A percentile compares a stretch with the other conserved stretches of the same genome.
These are phyloP conservation scores for Myochromella boudieri DNA, from an alignment of 768 basidiomycete species.

Conservation along the genomic window DNA sequence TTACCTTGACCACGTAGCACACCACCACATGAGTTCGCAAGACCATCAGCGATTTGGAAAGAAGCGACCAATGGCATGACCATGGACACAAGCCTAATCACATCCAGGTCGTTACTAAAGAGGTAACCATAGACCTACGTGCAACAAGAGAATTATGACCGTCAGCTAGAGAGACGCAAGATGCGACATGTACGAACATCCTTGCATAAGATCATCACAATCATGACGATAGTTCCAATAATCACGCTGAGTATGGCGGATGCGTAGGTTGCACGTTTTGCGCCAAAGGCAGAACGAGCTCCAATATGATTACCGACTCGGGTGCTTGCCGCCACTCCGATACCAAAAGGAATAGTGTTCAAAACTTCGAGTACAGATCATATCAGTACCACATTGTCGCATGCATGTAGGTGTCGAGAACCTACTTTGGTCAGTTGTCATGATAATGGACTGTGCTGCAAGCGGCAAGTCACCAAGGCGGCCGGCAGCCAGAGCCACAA, in stretches of 20 bases:
- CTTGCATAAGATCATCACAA: constrained; percentile 52
- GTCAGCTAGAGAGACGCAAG: background rate
- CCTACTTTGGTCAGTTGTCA: constrained; percentile 77
- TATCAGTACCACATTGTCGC: background rate
- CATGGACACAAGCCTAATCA: constrained; percentile 56
- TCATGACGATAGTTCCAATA: constrained; percentile 59
- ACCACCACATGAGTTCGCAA: constrained; percentile 63
- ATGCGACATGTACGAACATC: constrained; percentile 39
- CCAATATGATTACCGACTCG: constrained; percentile 77
- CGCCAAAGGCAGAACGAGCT: constrained; percentile 46
- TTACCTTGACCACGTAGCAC: constrained; percentile 80
- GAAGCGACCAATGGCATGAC: constrained; percentile 76
- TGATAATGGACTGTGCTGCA: constrained; percentile 76
- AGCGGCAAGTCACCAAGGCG: constrained; percentile 64
- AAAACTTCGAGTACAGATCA: constrained; percentile 50
- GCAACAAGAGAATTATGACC: background rate
- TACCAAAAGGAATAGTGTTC: constrained; percentile 75
- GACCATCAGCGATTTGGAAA: constrained; percentile 69
- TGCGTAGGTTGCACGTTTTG: constrained; percentile 60
- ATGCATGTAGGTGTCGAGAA: background rate
- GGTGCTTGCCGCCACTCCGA: constrained; percentile 72
- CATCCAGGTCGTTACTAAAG: constrained; percentile 65
- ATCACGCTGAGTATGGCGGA: constrained; percentile 64
- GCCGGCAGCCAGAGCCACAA: constrained; percentile 77
- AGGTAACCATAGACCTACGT: constrained; percentile 61